Percentiles rank a stretch among this genome's conserved stretches.
Evolutionary conservation across 78 protist genomes (phyloP).

Genomic region (Capsaspora owczarzaki): DNA sequence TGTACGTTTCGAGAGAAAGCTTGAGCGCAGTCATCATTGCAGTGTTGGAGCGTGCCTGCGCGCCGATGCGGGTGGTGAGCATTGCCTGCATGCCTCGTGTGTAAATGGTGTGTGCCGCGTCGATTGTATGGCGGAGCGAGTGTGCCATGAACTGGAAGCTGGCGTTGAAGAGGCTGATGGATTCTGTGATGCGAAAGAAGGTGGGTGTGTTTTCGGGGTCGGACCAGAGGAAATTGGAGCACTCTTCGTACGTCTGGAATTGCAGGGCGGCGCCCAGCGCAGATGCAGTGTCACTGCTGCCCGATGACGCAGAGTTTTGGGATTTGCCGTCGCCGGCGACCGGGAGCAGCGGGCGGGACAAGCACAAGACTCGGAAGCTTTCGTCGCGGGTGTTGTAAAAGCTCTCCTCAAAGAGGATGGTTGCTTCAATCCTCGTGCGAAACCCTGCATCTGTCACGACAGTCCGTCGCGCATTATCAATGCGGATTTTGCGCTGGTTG

Average conservation of each 20-base stretch:
- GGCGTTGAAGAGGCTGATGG: neutral
- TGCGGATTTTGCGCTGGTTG: too few species aligned
- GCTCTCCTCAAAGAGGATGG: neutral
- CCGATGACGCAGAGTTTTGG: too few species aligned
- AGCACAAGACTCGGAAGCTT: neutral
- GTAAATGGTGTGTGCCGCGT: neutral
- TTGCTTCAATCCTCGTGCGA: neutral
- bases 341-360: neutral
- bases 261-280: too few species aligned
- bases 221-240: neutral
- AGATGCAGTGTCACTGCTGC: too few species aligned
- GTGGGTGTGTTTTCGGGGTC: neutral
- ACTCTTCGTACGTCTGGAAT: neutral
- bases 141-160: neutral
- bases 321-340: too few species aligned
- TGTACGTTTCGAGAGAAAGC: neutral
- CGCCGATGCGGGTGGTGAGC: neutral
- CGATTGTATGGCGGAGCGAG: neutral
- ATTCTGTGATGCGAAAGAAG: neutral
- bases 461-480: too few species aligned
- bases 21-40: neutral
- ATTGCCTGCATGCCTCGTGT: neutral
- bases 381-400: neutral
- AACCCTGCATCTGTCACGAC: neutral
- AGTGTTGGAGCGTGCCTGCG: neutral